Base-by-base conservation (phyloP, 2,329 filamentous ascomycete genomes). In the Fusarium cyanostomum region DNA sequence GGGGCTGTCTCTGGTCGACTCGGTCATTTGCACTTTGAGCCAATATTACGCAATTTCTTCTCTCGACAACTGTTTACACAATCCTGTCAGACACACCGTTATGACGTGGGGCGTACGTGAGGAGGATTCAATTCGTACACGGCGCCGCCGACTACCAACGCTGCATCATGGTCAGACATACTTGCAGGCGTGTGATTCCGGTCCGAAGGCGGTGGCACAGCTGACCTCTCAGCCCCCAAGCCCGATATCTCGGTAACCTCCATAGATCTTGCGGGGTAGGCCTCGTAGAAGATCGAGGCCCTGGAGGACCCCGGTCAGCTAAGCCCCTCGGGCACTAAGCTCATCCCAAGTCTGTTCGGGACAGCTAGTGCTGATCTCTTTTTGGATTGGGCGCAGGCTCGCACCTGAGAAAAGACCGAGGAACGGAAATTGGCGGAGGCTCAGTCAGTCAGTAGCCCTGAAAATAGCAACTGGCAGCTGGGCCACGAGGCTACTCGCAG, bases 151-250 rank as follows among this genome's bases (percentile, higher is more conserved):
- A 26, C 5, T 45, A 41, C 24, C 51, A 52, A 37, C 42, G 16
- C 30, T 44, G 16, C 38, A 28, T 26, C 15, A 28, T 52, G 28
- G 28, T 33, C 37, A 34, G 15, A 24, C 50, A 42, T 15, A 50
- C 49, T 13, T 31, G 18, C 35, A 46, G 24, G 31, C 28, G 21
- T 39, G 27, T 33, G 38, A 52, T 35, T 16, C 7, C 31, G n/a
- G 18, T 15, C 46, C 37, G 28, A 39, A 9, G 13, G 56, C 26
- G 30, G 59, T 62, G 56, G 56, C 42, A 62, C 61, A 64, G 56
- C 26, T 65, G 61, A 64, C 51, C 45, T 48, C 21, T 48, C 41
- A 62, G 41, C 50, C 61, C 61, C 56, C 52, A 56, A n/a, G 46
- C 42, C 56, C 11, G n/a, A 39, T 43, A 26, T 35, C 18, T 62